Evolutionary conservation across 148 eudicot species (phyloP).

Genomic region (Camellia granthamiana): DNA sequence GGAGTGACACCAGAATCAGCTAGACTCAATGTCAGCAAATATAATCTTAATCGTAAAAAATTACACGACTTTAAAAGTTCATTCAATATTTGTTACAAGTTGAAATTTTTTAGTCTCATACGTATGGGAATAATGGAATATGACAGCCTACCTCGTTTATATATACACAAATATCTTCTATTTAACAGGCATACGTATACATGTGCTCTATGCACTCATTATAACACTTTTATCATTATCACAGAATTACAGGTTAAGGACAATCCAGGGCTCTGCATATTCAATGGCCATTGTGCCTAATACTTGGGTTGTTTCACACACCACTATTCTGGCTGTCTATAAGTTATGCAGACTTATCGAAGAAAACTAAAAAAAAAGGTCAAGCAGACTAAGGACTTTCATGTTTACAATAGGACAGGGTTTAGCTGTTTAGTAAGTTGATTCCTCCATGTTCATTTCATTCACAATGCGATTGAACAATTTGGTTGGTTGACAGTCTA

Average conservation of each 20-base stretch:
- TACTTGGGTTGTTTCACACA: not conserved
- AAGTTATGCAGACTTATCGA: not conserved
- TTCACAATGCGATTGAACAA: not conserved
- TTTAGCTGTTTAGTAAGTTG: slow-evolving; percentile 1
- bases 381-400: not conserved
- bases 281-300: not conserved
- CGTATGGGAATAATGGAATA: not conserved
- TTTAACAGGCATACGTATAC: not conserved
- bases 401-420: not conserved
- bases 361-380: not conserved
- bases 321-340: not conserved
- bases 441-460: not conserved
- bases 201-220: not conserved
- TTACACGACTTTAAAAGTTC: not conserved
- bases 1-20: slow-evolving; percentile 1
- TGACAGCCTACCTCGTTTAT: not conserved
- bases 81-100: not conserved
- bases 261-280: not conserved
- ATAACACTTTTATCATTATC: too few relatives aligned
- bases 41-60: not conserved
- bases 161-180: not conserved
- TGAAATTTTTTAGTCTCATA: not conserved
- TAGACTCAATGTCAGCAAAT: not conserved
- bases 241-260: not conserved
- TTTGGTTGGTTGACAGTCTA: not conserved